These are phyloP conservation scores for Babesia ovata DNA, from an alignment of 169 alveolate species.

Conservation along the genomic window DNA sequence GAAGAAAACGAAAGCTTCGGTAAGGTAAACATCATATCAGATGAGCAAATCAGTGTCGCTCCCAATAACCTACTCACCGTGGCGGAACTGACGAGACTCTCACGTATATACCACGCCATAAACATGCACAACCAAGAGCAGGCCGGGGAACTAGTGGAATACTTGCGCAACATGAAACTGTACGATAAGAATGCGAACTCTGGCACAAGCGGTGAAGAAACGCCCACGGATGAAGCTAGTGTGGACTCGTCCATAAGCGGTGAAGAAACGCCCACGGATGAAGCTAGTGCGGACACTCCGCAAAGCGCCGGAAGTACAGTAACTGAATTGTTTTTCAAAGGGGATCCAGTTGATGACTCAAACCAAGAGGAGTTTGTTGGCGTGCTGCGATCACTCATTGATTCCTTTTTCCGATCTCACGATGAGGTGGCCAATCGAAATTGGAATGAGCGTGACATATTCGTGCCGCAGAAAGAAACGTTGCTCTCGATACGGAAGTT, in stretches of 20 bases:
- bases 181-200: too few relatives aligned
- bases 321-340: not conserved
- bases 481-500: not conserved
- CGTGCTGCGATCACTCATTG: not conserved
- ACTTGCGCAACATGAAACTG: too few relatives aligned
- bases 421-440: not conserved
- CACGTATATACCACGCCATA: constrained; percentile 1
- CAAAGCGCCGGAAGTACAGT: too few relatives aligned
- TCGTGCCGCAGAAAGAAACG: constrained; percentile 22
- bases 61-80: constrained; percentile 23
- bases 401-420: constrained; percentile 1
- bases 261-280: too few relatives aligned
- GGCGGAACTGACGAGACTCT: not conserved
- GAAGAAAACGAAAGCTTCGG: not conserved
- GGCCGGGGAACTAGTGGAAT: too few relatives aligned
- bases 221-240: too few relatives aligned
- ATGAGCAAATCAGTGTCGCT: not conserved
- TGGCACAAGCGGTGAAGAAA: too few relatives aligned
- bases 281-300: too few relatives aligned
- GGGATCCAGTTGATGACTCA: not conserved
- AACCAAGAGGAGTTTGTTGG: constrained; percentile 3
- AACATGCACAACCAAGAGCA: not conserved
- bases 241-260: too few relatives aligned
- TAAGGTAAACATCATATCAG: not conserved
- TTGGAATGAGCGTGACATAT: not conserved